A percentile compares a stretch with the other conserved stretches of the same genome.
phyloP scores from a whole-genome alignment of 805 yeast genomes.

The Zygosaccharomyces rouxii region DNA sequence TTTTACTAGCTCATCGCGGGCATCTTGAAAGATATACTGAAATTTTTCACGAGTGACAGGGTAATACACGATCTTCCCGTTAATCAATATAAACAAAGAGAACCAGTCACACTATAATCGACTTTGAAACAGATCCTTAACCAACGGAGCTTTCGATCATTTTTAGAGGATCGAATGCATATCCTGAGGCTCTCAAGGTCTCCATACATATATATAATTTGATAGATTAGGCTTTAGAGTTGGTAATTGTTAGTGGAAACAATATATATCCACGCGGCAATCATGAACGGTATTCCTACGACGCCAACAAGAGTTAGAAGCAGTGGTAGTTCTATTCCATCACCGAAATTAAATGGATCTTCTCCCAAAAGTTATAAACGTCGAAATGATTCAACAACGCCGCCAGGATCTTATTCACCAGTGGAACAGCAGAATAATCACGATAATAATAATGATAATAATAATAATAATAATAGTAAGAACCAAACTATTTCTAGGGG shows the following conservation, averaged over 20 bases:
- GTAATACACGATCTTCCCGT: background rate
- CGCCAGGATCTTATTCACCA: constrained; percentile 6
- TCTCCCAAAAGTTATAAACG: constrained; percentile 19
- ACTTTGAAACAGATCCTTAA: constrained; percentile 1
- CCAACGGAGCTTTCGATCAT: background rate
- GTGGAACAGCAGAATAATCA: background rate
- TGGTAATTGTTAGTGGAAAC: background rate
- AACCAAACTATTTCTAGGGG: background rate
- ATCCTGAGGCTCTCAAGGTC: background rate
- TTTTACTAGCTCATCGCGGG: background rate
- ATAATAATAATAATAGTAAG: background rate
- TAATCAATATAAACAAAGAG: constrained; percentile 6
- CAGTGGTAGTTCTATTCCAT: constrained; percentile 20
- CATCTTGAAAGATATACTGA: constrained; percentile 7
- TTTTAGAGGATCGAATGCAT: background rate
- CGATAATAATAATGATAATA: too few relatives aligned
- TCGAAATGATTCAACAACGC: constrained; percentile 10
- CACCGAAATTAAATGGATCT: constrained; percentile 15
- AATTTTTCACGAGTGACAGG: constrained; percentile 4
- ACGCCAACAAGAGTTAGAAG: constrained; percentile 17
- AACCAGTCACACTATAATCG: background rate
- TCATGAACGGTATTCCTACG: constrained; percentile 13
- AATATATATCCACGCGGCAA: constrained; percentile 7
- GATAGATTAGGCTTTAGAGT: background rate
- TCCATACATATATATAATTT: background rate